Evolutionary conservation across 805 yeast species (phyloP).

Genomic region (Brettanomyces anomalus): DNA sequence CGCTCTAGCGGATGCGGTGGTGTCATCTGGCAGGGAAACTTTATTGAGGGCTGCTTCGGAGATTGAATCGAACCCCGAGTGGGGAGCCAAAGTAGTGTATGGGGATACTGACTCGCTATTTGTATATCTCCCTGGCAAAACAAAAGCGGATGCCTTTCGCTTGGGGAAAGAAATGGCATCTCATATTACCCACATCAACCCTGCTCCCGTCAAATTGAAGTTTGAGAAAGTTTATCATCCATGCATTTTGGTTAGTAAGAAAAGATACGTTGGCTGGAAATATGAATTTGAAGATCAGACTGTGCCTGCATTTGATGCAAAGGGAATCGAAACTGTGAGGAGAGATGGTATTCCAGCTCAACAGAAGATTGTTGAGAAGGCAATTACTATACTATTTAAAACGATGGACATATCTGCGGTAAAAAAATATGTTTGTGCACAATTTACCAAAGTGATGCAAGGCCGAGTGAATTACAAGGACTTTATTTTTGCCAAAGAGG

Average conservation of each 20-base stretch:
- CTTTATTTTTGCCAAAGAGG: constrained; percentile 88
- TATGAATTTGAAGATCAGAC: constrained; percentile 51
- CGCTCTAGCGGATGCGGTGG: constrained; percentile 92
- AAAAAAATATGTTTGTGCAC: constrained; percentile 51
- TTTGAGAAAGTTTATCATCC: constrained; percentile 94
- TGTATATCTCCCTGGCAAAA: constrained; percentile 80
- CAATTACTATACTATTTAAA: constrained; percentile 61
- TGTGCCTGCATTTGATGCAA: constrained; percentile 78
- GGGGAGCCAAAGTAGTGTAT: constrained; percentile 91
- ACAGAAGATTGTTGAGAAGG: constrained; percentile 67
- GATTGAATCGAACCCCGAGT: constrained; percentile 49
- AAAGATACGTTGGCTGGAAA: constrained; percentile 83
- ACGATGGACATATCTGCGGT: constrained; percentile 63
- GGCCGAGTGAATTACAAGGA: constrained; percentile 67
- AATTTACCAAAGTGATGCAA: constrained; percentile 58
- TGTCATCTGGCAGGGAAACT: constrained; percentile 82
- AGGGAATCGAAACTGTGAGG: constrained; percentile 91
- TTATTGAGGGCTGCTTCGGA: constrained; percentile 57
- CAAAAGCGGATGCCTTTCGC: constrained; percentile 66
- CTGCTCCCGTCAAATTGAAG: constrained; percentile 74
- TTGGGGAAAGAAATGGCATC: constrained; percentile 67
- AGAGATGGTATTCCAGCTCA: constrained; percentile 94
- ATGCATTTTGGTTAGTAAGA: constrained; percentile 71
- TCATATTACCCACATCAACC: constrained; percentile 54
- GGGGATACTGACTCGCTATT: constrained; percentile 96